phyloP scores from a whole-genome alignment of 352 stramenopile species.

The Globisporangium emineosum region DNA sequence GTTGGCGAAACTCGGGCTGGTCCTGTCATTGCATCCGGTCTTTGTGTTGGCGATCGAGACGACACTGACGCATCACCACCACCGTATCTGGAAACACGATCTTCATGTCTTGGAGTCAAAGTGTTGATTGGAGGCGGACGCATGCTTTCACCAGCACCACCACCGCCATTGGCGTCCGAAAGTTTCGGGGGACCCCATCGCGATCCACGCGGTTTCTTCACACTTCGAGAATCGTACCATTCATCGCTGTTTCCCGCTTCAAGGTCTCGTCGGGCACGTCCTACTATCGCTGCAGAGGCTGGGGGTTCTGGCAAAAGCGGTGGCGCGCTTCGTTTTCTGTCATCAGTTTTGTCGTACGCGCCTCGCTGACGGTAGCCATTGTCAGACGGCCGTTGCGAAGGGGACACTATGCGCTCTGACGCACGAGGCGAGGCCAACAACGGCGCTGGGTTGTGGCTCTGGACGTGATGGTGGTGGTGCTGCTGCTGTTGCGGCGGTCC shows the following conservation, averaged over 20 bases:
- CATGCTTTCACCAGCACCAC: constrained; percentile 22
- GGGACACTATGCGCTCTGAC: constrained; percentile 6
- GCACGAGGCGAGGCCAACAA: constrained; percentile 7
- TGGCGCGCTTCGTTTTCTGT: constrained; percentile 8
- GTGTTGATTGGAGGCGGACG: constrained; percentile 54
- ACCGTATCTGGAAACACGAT: not conserved
- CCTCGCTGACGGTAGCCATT: constrained; percentile 3
- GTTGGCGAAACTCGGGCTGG: too few species aligned
- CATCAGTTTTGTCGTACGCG: constrained; percentile 8
- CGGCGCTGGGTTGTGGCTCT: not conserved
- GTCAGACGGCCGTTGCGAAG: not conserved
- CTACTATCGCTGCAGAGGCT: constrained; percentile 13
- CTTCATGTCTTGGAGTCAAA: constrained; percentile 10
- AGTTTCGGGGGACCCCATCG: constrained; percentile 65
- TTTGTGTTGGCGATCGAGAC: constrained; percentile 11
- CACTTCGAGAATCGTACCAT: constrained; percentile 35
- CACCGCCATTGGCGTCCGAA: constrained; percentile 12
- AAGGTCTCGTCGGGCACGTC: constrained; percentile 22
- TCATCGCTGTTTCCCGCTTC: constrained; percentile 25
- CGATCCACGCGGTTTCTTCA: constrained; percentile 65
- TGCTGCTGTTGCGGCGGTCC: not conserved
- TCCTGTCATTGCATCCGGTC: not conserved
- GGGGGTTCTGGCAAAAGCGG: constrained; percentile 10
- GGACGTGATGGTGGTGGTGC: not conserved
- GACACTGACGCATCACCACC: not conserved